These are phyloP conservation scores for Pseudognaphalium luteoalbum DNA, from an alignment of 129 eudicot species.

Conservation along the genomic window DNA sequence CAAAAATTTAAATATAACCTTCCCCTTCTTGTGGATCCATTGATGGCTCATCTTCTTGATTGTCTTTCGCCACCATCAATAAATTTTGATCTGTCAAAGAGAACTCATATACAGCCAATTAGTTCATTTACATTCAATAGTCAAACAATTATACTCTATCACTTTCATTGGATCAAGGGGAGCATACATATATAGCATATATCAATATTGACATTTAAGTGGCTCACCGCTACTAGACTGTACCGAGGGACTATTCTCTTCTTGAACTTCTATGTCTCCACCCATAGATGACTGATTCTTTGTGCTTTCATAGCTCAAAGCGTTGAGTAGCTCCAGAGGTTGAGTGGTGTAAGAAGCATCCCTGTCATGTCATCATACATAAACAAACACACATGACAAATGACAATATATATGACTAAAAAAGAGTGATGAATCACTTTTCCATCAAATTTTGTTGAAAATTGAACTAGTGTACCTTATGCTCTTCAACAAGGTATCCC, in stretches of 20 bases:
- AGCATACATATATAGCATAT: constrained; percentile 1
- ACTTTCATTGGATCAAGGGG: neutral
- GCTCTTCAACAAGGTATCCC: constrained; percentile 92
- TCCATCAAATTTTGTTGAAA: neutral
- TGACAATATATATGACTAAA: neutral
- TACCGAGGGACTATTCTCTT: constrained; percentile 27
- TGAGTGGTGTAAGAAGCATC: constrained; percentile 91
- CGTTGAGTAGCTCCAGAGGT: constrained; percentile 88
- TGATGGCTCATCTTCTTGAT: constrained; percentile 40
- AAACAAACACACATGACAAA: too few species aligned
- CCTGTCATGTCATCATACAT: constrained; percentile 36
- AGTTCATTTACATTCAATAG: neutral
- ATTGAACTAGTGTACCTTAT: constrained; percentile 53
- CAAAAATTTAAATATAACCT: constrained; percentile 44
- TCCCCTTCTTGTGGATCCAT: constrained; percentile 46
- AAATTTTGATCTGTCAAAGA: constrained; percentile 30
- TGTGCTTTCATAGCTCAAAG: constrained; percentile 50
- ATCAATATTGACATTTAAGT: neutral
- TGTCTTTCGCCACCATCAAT: constrained; percentile 33
- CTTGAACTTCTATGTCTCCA: constrained; percentile 34
- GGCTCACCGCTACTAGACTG: constrained; percentile 32
- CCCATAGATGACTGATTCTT: constrained; percentile 29
- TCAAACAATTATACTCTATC: neutral
- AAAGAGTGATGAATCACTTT: neutral
- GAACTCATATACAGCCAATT: constrained; percentile 16